phyloP scores from a whole-genome alignment of 371 early-diverging fungal species.

The Saksenaea oblongispora region DNA sequence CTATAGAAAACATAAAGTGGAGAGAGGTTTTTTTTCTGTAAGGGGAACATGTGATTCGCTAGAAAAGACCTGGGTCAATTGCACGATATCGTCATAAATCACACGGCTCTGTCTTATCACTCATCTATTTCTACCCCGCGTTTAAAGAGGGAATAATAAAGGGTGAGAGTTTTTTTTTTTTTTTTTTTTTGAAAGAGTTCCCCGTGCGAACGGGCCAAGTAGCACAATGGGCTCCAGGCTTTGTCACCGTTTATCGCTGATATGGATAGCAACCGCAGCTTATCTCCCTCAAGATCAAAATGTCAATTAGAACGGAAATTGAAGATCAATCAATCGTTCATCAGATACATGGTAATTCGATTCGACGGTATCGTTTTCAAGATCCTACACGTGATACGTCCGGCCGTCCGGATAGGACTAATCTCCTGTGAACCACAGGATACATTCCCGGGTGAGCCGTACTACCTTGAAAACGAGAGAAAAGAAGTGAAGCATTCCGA shows the following conservation, averaged over 20 bases:
- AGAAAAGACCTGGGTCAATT: background rate
- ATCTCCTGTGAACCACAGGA: background rate
- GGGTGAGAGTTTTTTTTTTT: background rate
- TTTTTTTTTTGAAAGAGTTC: background rate
- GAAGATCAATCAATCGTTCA: background rate
- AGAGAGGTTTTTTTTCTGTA: background rate
- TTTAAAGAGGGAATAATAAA: background rate
- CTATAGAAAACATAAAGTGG: background rate
- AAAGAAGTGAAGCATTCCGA: background rate
- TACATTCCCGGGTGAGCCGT: background rate
- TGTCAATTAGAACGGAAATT: background rate
- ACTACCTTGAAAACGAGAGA: background rate
- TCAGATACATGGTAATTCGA: background rate
- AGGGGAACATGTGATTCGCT: background rate
- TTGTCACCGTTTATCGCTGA: too few species aligned
- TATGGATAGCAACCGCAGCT: background rate
- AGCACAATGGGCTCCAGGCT: background rate
- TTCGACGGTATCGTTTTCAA: background rate
- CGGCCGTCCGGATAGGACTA: background rate
- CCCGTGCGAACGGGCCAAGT: conserved; percentile 5
- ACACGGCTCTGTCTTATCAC: background rate
- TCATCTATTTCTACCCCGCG: background rate
- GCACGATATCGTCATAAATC: conserved; percentile 3
- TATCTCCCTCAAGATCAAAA: background rate
- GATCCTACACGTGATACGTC: background rate